A percentile compares a stretch with the other conserved stretches of the same genome.
phyloP scores from a whole-genome alignment of 352 stramenopile genomes.

The Phytopythium oedochilum region DNA sequence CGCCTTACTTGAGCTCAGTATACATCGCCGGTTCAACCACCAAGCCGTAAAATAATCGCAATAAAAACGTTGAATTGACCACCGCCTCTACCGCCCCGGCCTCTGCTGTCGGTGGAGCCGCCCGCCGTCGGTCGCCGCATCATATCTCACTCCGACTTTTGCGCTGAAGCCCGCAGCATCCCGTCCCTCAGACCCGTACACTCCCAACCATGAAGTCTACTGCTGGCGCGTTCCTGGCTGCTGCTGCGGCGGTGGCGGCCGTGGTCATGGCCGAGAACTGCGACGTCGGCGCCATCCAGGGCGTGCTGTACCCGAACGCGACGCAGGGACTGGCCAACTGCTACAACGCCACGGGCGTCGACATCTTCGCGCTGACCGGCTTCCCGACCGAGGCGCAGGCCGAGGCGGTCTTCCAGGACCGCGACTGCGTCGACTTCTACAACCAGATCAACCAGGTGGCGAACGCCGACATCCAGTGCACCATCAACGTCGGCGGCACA shows the following conservation, averaged over 20 bases:
- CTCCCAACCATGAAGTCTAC: slow-evolving; percentile 22
- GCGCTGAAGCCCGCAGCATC: not conserved
- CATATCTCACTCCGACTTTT: not conserved
- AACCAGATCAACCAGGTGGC: slow-evolving; percentile 73
- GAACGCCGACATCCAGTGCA: slow-evolving; percentile 58
- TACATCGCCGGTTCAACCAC: no score
- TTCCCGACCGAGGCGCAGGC: slow-evolving; percentile 58
- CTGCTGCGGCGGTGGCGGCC: slow-evolving; percentile 13
- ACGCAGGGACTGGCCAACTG: slow-evolving; percentile 41
- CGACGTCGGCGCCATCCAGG: slow-evolving; percentile 47
- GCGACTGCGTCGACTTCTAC: slow-evolving; percentile 56
- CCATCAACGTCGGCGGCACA: slow-evolving; percentile 37
- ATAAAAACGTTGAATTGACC: no score
- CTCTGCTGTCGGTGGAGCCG: no score
- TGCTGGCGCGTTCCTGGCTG: slow-evolving; percentile 16
- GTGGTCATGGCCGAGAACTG: slow-evolving; percentile 31
- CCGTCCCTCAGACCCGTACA: not conserved
- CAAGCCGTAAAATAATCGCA: no score
- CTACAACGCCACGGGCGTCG: slow-evolving; percentile 36
- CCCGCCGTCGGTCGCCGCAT: no score
- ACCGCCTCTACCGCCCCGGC: no score
- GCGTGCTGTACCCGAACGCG: slow-evolving; percentile 49
- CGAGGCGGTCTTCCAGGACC: slow-evolving; percentile 41
- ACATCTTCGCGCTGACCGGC: slow-evolving; percentile 41
- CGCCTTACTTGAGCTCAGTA: no score